A percentile compares a stretch with the other conserved stretches of the same genome.
phyloP scores from a whole-genome alignment of 2,329 filamentous ascomycete genomes.

The Ascochyta clinopodiicola region DNA sequence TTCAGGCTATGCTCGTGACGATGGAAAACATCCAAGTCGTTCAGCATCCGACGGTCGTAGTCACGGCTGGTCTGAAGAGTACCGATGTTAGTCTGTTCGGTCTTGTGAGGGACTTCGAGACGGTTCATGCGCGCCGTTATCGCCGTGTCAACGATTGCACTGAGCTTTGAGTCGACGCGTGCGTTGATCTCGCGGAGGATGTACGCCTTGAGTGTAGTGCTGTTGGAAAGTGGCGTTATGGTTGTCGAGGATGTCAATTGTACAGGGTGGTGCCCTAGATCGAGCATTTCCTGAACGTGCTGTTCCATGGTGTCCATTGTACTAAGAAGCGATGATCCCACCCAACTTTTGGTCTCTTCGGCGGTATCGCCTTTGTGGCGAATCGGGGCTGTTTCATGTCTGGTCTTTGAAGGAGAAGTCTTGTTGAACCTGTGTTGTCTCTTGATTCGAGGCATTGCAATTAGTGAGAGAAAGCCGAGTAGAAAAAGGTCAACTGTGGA shows the following conservation, averaged over 20 bases:
- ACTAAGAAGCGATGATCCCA: neutral
- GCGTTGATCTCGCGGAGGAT: neutral
- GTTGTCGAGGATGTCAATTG: neutral
- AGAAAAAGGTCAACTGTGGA: no score
- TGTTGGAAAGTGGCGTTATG: neutral
- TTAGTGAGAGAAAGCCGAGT: neutral
- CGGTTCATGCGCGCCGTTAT: neutral
- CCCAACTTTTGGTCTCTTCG: neutral
- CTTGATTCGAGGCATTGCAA: neutral
- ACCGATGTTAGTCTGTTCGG: neutral
- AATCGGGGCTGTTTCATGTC: neutral
- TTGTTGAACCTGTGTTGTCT: neutral
- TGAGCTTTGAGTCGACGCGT: neutral
- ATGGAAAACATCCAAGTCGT: neutral
- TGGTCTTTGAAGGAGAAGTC: neutral
- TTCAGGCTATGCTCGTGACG: neutral
- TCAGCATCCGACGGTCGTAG: neutral
- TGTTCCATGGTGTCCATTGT: neutral
- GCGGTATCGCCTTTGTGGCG: neutral
- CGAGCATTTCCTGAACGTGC: neutral
- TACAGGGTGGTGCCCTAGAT: neutral
- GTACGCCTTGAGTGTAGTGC: neutral
- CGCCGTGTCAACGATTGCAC: neutral
- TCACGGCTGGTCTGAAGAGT: neutral
- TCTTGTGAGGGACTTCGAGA: neutral